Percentiles rank a stretch among this genome's conserved stretches.
Conservation (phyloP, 2,329 filamentous ascomycete species). For the Raffaelea arxii region DNA sequence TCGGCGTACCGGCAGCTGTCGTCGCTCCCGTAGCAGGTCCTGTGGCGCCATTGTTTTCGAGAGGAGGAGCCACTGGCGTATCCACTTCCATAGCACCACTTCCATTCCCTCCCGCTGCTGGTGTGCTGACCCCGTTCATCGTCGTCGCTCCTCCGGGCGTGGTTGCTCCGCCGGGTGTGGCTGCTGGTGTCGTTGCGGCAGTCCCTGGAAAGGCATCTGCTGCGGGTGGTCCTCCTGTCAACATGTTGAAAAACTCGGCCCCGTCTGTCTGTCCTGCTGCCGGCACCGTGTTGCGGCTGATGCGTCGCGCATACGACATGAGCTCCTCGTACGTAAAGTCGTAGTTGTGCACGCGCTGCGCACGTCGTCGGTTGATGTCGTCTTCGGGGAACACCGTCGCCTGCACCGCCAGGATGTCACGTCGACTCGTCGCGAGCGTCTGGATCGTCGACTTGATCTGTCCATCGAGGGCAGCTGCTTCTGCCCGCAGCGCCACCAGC, state of each 20-base stretch:
- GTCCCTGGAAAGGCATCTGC: slow-evolving; percentile 9
- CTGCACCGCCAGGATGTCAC: slow-evolving; percentile 57
- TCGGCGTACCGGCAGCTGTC: slow-evolving; percentile 3
- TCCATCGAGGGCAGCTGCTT: slow-evolving; percentile 55
- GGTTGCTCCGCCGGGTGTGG: background rate
- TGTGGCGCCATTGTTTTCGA: no score
- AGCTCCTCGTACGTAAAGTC: slow-evolving; percentile 62
- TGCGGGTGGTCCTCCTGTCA: slow-evolving; percentile 1
- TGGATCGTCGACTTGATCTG: slow-evolving; percentile 63
- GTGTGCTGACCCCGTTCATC: background rate
- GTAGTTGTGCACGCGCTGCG: slow-evolving; percentile 24
- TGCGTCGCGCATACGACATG: slow-evolving; percentile 67
- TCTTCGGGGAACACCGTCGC: slow-evolving; percentile 44
- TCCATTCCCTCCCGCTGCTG: no score
- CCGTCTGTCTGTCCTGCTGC: slow-evolving; percentile 43
- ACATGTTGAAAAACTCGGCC: slow-evolving; percentile 14
- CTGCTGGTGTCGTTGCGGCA: slow-evolving; percentile 7
- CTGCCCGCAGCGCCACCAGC: slow-evolving; percentile 58
- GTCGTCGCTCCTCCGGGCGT: background rate
- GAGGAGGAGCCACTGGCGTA: slow-evolving; percentile 1
- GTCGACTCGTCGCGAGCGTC: slow-evolving; percentile 62
- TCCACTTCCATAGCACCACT: no score
- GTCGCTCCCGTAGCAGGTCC: background rate
- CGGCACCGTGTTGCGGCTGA: slow-evolving; percentile 70
- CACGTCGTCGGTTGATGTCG: slow-evolving; percentile 17